These are phyloP conservation scores for Violaceomyces palustris DNA, from an alignment of 1,284 basidiomycete species.

Conservation along the genomic window DNA sequence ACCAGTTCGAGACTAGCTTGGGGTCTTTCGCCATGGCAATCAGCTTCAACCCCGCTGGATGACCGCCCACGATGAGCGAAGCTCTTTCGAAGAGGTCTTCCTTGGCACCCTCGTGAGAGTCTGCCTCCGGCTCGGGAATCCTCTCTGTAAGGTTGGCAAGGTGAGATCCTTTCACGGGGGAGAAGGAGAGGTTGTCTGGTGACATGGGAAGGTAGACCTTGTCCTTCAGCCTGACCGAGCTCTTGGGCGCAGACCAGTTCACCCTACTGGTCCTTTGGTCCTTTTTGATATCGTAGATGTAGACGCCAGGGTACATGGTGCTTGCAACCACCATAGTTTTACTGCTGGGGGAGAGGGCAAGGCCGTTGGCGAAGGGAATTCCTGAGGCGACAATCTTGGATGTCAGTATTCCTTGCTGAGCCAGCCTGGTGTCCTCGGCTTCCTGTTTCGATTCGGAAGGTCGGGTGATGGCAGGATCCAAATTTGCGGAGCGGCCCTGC, in stretches of 20 bases:
- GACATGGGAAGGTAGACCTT: conserved; percentile 60
- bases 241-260: background rate
- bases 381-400: conserved; percentile 55
- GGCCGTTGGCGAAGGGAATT: conserved; percentile 65
- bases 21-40: conserved; percentile 54
- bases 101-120: too few species aligned
- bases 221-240: conserved; percentile 41
- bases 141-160: too few species aligned
- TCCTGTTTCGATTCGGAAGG: background rate
- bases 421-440: background rate
- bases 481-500: too few species aligned
- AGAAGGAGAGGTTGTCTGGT: conserved; percentile 62
- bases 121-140: too few species aligned
- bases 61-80: conserved; percentile 62
- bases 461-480: too few species aligned
- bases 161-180: conserved; percentile 54
- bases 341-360: conserved; percentile 60
- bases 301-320: conserved; percentile 57
- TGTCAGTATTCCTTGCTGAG: background rate
- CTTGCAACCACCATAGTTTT: conserved; percentile 61
- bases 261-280: conserved; percentile 40
- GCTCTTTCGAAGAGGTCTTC: conserved; percentile 30
- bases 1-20: background rate
- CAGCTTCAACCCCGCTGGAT: conserved; percentile 62
- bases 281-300: conserved; percentile 60